phyloP scores from a whole-genome alignment of 306 rosid genomes.

The Corylus americana region DNA sequence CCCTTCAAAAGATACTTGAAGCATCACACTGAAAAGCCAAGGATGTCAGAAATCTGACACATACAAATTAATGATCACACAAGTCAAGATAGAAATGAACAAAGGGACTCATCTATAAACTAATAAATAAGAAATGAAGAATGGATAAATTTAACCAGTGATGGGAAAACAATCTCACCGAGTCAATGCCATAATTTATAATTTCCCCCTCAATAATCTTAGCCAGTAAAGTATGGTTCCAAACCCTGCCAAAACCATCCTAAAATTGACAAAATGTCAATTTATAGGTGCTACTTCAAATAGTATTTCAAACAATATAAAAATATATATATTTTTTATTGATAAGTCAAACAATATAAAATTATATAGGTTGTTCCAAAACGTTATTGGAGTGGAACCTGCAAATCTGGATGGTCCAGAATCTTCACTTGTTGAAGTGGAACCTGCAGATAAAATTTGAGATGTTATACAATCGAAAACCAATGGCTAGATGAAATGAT shows the following conservation, averaged over 20 bases:
- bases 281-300: slow-evolving; percentile 23
- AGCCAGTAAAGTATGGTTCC: slow-evolving; percentile 66
- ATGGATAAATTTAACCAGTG: neutral
- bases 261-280: slow-evolving; percentile 34
- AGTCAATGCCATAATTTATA: slow-evolving; percentile 45
- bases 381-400: slow-evolving; percentile 55
- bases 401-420: slow-evolving; percentile 82
- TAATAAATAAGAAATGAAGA: neutral
- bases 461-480: slow-evolving; percentile 25
- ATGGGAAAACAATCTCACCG: slow-evolving; percentile 46
- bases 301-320: slow-evolving; percentile 16
- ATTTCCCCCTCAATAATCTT: slow-evolving; percentile 59
- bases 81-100: neutral
- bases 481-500: slow-evolving; percentile 11
- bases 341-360: slow-evolving; percentile 11
- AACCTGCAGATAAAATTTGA: slow-evolving; percentile 46
- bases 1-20: slow-evolving; percentile 16
- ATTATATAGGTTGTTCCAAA: slow-evolving; percentile 26
- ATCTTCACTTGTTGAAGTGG: slow-evolving; percentile 64
- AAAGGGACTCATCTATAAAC: neutral
- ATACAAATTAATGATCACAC: slow-evolving; percentile 6
- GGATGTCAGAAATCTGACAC: slow-evolving; percentile 2
- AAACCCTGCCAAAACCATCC: slow-evolving; percentile 90
- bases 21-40: slow-evolving; percentile 9
- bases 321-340: neutral